Evolutionary conservation across 2,329 filamentous ascomycete species (phyloP).

Genomic region (Bipolaris oryzae): DNA sequence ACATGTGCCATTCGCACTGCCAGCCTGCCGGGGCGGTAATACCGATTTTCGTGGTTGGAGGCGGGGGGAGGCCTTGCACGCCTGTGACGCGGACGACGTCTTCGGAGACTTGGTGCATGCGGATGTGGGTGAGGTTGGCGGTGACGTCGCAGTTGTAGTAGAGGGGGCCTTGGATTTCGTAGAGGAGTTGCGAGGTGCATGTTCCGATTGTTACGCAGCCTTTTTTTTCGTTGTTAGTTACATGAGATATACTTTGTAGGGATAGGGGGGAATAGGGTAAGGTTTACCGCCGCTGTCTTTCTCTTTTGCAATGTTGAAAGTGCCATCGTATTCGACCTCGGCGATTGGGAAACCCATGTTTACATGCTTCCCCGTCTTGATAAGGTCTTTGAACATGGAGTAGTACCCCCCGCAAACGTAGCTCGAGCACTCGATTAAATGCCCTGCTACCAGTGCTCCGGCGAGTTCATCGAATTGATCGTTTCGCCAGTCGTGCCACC

Average conservation of each 20-base stretch:
- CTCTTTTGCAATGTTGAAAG: slow-evolving; percentile 40
- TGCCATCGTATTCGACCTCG: slow-evolving; percentile 27
- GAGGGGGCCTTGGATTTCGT: slow-evolving; percentile 41
- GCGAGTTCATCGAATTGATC: slow-evolving; percentile 44
- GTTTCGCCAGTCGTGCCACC: slow-evolving; percentile 59
- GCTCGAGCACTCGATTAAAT: slow-evolving; percentile 49
- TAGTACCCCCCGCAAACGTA: slow-evolving; percentile 45
- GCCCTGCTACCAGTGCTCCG: slow-evolving; percentile 48
- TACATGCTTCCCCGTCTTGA: slow-evolving; percentile 43
- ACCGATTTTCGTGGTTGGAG: slow-evolving; percentile 55
- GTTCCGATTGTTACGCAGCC: slow-evolving; percentile 53
- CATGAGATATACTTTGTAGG: too few species aligned
- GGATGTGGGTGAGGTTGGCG: slow-evolving; percentile 30
- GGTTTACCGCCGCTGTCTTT: slow-evolving; percentile 38
- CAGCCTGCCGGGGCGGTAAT: slow-evolving; percentile 36
- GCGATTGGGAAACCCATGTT: slow-evolving; percentile 42
- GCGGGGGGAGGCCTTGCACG: slow-evolving; percentile 53
- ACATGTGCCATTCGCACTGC: slow-evolving; percentile 38
- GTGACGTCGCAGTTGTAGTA: slow-evolving; percentile 57
- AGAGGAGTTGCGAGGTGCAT: slow-evolving; percentile 59
- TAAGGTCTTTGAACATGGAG: slow-evolving; percentile 48
- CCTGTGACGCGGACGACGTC: slow-evolving; percentile 50
- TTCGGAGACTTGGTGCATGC: slow-evolving; percentile 50
- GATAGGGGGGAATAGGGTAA: too few species aligned
- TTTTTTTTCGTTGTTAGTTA: neutral